Evolutionary conservation across 805 yeast genomes (phyloP).

Genomic region (Saturnispora gosingensis): DNA sequence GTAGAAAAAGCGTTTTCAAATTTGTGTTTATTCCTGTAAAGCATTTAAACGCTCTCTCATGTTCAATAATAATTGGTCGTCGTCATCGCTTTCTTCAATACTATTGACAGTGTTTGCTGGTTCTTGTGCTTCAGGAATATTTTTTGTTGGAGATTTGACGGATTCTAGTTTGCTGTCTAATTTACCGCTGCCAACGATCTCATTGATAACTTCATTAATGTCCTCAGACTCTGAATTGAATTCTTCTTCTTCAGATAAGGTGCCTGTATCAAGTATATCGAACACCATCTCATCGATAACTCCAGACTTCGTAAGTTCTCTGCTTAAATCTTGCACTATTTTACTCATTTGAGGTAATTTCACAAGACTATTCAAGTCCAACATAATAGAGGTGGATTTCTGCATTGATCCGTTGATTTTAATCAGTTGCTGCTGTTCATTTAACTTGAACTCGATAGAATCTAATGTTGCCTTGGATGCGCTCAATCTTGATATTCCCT

Average conservation of each 20-base stretch:
- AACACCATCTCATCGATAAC: slow-evolving; percentile 92
- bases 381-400: slow-evolving; percentile 72
- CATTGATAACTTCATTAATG: slow-evolving; percentile 9
- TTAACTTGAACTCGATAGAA: slow-evolving; percentile 78
- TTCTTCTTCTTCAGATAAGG: slow-evolving; percentile 48
- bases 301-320: slow-evolving; percentile 78
- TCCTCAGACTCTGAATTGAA: slow-evolving; percentile 49
- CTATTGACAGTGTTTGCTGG: slow-evolving; percentile 16
- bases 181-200: slow-evolving; percentile 2
- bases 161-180: neutral
- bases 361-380: slow-evolving; percentile 74
- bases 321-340: slow-evolving; percentile 78
- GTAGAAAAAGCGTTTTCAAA: neutral
- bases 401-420: slow-evolving; percentile 77
- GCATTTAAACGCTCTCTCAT: slow-evolving; percentile 89
- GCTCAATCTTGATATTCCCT: slow-evolving; percentile 65
- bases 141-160: slow-evolving; percentile 8
- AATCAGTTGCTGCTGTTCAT: slow-evolving; percentile 82
- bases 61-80: slow-evolving; percentile 64
- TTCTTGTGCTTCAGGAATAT: slow-evolving; percentile 14
- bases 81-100: slow-evolving; percentile 43
- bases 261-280: slow-evolving; percentile 65
- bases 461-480: slow-evolving; percentile 79
- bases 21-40: slow-evolving; percentile 44
- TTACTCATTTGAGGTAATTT: slow-evolving; percentile 69